Percentiles rank a stretch among this genome's conserved stretches.
Conservation (phyloP, 1,284 basidiomycete species). For the Microbotryomycetes sp. region DNA sequence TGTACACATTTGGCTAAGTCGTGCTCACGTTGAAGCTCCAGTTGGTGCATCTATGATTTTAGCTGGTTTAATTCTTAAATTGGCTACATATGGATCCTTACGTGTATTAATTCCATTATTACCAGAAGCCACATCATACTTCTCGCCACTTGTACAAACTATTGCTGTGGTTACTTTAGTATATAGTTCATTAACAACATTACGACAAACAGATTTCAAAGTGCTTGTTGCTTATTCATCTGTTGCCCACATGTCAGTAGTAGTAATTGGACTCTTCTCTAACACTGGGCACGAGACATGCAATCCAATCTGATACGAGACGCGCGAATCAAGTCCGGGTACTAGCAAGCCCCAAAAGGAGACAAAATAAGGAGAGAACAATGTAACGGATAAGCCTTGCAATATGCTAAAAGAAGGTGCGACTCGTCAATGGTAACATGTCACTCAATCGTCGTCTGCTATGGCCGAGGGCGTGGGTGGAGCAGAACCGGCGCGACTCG, state of each 20-base stretch:
- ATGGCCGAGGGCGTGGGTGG: not conserved
- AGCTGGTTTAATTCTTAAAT: slow-evolving; percentile 39
- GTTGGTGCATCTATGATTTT: slow-evolving; percentile 35
- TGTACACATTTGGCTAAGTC: slow-evolving; percentile 39
- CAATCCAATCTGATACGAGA: too few relatives aligned
- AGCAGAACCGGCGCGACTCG: not conserved
- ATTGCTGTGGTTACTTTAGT: slow-evolving; percentile 40
- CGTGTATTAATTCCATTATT: slow-evolving; percentile 39
- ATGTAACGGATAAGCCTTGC: too few relatives aligned
- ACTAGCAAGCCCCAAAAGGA: too few relatives aligned
- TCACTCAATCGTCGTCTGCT: too few relatives aligned
- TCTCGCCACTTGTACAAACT: slow-evolving; percentile 40
- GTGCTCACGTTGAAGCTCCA: slow-evolving; percentile 38
- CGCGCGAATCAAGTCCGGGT: too few relatives aligned
- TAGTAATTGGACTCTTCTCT: slow-evolving; percentile 41
- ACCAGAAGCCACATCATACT: slow-evolving; percentile 40
- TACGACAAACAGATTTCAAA: slow-evolving; percentile 41
- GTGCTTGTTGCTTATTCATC: slow-evolving; percentile 41
- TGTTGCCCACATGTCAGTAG: slow-evolving; percentile 40
- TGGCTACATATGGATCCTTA: slow-evolving; percentile 40
- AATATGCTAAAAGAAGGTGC: too few relatives aligned
- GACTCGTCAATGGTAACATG: too few relatives aligned
- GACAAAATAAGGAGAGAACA: too few relatives aligned
- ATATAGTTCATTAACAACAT: slow-evolving; percentile 39
- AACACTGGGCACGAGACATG: slow-evolving; percentile 41